Conservation (phyloP, 257 asterid species). For the Rhazya stricta region DNA sequence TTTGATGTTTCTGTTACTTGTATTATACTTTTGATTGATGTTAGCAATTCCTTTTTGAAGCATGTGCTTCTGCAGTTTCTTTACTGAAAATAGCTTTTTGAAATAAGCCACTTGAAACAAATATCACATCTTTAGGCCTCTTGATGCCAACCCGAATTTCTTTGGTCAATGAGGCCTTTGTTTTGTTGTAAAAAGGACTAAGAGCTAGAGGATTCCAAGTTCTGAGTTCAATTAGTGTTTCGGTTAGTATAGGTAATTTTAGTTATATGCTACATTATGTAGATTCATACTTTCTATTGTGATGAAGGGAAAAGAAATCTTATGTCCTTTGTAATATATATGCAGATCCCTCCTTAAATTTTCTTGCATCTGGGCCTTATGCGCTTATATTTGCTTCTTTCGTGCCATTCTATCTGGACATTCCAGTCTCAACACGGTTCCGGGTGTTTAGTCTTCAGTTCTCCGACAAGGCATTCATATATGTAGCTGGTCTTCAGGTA, state of each 20-base stretch:
- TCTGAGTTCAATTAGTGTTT: background rate
- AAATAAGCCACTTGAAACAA: background rate
- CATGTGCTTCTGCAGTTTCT: background rate
- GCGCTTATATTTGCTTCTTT: constrained; percentile 83
- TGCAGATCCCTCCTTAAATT: constrained; percentile 74
- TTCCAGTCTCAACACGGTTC: constrained; percentile 86
- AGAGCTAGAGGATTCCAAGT: background rate
- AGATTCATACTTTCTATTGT: background rate
- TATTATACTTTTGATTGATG: too few species aligned
- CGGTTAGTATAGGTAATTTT: background rate
- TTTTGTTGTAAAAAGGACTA: background rate
- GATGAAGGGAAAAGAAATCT: background rate
- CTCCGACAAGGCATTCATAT: constrained; percentile 93
- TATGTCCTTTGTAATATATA: constrained; percentile 16
- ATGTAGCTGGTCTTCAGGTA: constrained; percentile 99
- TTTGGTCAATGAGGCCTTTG: background rate
- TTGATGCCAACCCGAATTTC: background rate
- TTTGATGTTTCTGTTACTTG: background rate
- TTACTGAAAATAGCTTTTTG: background rate
- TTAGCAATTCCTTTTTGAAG: too few species aligned
- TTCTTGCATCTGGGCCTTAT: constrained; percentile 90
- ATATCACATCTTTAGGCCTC: background rate
- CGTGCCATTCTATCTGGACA: constrained; percentile 91
- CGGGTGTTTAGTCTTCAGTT: constrained; percentile 69
- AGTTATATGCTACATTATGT: background rate